A percentile compares a stretch with the other conserved stretches of the same genome.
Evolutionary conservation across 2,329 filamentous ascomycete species (phyloP).

Genomic region (Fusarium sp.): DNA sequence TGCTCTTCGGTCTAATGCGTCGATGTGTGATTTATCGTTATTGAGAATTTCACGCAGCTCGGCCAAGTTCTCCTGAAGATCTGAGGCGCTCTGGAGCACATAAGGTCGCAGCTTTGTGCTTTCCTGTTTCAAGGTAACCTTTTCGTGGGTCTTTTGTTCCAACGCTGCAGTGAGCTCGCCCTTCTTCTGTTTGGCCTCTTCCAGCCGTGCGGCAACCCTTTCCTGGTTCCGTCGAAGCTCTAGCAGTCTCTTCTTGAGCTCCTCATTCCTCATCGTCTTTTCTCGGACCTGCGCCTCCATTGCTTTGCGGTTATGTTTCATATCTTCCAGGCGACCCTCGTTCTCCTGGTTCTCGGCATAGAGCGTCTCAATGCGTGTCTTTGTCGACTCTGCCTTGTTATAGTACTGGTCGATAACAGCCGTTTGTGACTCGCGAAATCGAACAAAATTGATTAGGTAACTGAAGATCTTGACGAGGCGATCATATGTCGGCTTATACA

Average conservation of each 20-base stretch:
- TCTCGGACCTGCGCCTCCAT: constrained; percentile 86
- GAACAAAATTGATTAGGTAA: constrained; percentile 98
- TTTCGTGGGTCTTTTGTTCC: constrained; percentile 76
- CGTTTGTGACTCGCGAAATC: constrained; percentile 94
- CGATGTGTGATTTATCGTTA: constrained; percentile 85
- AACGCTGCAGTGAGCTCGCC: constrained; percentile 76
- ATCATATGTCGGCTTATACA: constrained; percentile 90
- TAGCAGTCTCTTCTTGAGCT: constrained; percentile 82
- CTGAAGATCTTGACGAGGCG: constrained; percentile 95
- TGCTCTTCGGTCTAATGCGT: constrained; percentile 86
- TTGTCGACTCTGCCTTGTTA: constrained; percentile 88
- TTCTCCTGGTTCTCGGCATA: constrained; percentile 89
- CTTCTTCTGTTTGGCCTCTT: constrained; percentile 85
- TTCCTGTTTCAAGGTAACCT: constrained; percentile 81
- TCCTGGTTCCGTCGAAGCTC: constrained; percentile 86
- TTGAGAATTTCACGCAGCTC: constrained; percentile 83
- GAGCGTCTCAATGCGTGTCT: constrained; percentile 85
- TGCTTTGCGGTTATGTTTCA: constrained; percentile 80
- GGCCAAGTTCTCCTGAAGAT: constrained; percentile 81
- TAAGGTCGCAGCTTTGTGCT: constrained; percentile 91
- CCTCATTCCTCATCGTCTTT: constrained; percentile 86
- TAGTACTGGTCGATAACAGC: constrained; percentile 91
- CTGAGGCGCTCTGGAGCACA: constrained; percentile 86
- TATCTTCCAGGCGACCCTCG: constrained; percentile 80
- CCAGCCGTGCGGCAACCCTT: constrained; percentile 81